Base-by-base conservation (phyloP, 441 rosid species). In the Gossypium gossypioides region DNA sequence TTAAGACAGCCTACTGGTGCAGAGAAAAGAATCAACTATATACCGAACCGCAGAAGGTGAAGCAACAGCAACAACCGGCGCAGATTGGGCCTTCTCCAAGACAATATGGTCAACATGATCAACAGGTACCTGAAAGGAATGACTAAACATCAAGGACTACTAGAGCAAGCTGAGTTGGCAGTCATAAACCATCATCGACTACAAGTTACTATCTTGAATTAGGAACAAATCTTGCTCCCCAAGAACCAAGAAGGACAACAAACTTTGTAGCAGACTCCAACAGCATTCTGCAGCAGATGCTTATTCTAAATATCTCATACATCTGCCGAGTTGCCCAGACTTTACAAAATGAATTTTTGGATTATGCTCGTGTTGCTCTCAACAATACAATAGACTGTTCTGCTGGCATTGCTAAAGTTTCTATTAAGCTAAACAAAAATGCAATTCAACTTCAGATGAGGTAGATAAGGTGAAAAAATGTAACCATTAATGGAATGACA, bases 41-140 rank as follows among this genome's bases (percentile, higher is more conserved):
- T 74, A 92, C 99, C 82, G 73, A 58, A 90, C 62, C 73, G 99
- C 89, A 66, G 97, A 94, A 79, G 97, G 99, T 65, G 99, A 94
- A 78, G 93, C 99, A 77, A 90, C 91, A 18, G 99, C 86, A 72
- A 89, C 80, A 64, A 94, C 94, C 25, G 97, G 93, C 59, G 84
- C 86, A 79, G 82, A 84, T 66, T 88, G 72, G 73, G 97, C 97
- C 82, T 81, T 80, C 85, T 84, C 77, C 54, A 92, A 78, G 63
- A 88, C 78, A 60, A 62, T 75, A 71, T 72, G 77, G 71, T 92
- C 96, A 76, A 94, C 93, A 79, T 82, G 84, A 48, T 83, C 71
- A 70, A 92, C 88, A 40, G 92, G 93, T 69, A 82, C 86, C 99
- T 94, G 84, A 21, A 81, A 63, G 70, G 70, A 67, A 62, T 40